Evolutionary conservation across 495 filamentous ascomycete genomes (phyloP).

Genomic region (Podospora didyma): DNA sequence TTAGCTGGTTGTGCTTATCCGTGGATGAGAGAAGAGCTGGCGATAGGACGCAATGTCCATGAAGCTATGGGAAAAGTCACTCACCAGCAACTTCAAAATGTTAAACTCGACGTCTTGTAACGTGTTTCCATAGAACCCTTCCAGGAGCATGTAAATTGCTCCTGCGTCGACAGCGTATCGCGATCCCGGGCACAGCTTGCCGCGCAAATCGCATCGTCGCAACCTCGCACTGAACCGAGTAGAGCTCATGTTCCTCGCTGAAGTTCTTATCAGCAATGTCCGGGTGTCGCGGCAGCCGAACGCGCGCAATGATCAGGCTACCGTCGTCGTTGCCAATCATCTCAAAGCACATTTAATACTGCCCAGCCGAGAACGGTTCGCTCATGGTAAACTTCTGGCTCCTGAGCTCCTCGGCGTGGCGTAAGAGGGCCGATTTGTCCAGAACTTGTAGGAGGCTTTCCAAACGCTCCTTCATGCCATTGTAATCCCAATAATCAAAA

Average conservation of each 20-base stretch:
- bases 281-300: constrained; percentile 22
- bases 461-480: not conserved
- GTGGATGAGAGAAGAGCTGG: not conserved
- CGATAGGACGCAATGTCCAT: too few relatives aligned
- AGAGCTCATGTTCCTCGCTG: constrained; percentile 15
- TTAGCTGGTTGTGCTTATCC: not conserved
- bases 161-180: constrained; percentile 16
- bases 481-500: not conserved
- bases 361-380: constrained; percentile 28
- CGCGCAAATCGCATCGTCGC: constrained; percentile 23
- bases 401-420: constrained; percentile 15
- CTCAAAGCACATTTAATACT: constrained; percentile 30
- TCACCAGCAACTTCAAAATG: constrained; percentile 23
- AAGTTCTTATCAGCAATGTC: constrained; percentile 6
- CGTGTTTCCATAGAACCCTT: constrained; percentile 29
- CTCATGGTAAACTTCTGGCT: constrained; percentile 19
- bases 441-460: not conserved
- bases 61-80: not conserved
- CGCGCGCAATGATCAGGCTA: constrained; percentile 20
- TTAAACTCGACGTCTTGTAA: constrained; percentile 18
- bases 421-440: constrained; percentile 14
- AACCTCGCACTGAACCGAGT: constrained; percentile 24
- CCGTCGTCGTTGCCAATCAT: constrained; percentile 15
- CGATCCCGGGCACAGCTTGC: constrained; percentile 14
- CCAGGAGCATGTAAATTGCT: constrained; percentile 29